Conservation (phyloP, 2,329 filamentous ascomycete species). For the Pseudomassariella vexata region DNA sequence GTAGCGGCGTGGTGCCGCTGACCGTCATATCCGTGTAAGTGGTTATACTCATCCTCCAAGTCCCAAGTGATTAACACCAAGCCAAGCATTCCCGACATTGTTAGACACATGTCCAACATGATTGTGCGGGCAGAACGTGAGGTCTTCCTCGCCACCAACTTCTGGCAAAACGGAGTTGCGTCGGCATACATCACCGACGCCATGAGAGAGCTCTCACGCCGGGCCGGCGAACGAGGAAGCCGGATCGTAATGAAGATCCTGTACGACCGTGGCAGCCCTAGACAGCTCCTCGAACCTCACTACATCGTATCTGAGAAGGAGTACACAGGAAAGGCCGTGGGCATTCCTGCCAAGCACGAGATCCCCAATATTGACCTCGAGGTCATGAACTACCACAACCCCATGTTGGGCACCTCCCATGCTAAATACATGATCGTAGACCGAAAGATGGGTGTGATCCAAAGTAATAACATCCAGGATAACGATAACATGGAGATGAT, state of each 20-base stretch:
- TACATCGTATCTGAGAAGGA: conserved; percentile 51
- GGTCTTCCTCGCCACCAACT: conserved; percentile 70
- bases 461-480: conserved; percentile 75
- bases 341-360: conserved; percentile 56
- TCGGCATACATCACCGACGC: conserved; percentile 63
- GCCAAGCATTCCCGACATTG: conserved; percentile 63
- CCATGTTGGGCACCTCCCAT: conserved; percentile 69
- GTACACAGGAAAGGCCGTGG: conserved; percentile 52
- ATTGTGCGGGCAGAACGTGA: conserved; percentile 69
- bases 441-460: conserved; percentile 61
- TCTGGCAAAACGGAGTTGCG: conserved; percentile 66
- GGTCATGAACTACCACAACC: conserved; percentile 67
- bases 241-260: conserved; percentile 66
- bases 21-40: conserved; percentile 58
- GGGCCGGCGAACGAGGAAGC: conserved; percentile 51
- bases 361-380: conserved; percentile 67
- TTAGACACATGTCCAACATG: conserved; percentile 68
- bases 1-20: conserved; percentile 57
- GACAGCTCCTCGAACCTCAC: conserved; percentile 62
- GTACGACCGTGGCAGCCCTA: conserved; percentile 64
- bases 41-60: neutral
- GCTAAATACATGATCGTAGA: conserved; percentile 75
- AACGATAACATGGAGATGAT: conserved; percentile 82
- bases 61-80: neutral
- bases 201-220: conserved; percentile 60